Base-by-base conservation (phyloP, 2,329 filamentous ascomycete species). In the Stagonosporopsis cucurbitacearum region DNA sequence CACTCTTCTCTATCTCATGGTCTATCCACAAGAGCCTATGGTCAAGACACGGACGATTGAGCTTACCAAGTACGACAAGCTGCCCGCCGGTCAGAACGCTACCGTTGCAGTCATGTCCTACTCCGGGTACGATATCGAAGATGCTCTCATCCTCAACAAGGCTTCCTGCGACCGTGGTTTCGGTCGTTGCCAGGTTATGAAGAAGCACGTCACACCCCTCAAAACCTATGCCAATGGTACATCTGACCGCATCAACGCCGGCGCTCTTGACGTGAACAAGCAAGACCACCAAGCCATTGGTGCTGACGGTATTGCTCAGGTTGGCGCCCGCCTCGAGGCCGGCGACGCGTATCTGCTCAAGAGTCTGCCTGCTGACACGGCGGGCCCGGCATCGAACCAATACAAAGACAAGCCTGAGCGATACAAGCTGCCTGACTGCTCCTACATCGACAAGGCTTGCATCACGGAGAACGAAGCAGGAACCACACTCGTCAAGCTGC, bases 41-140 rank as follows among this genome's bases (percentile, higher is more conserved):
- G 94, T 98, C 59, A 96, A 96, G 73, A 96, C 92, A 46, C 90
- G 96, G 68, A 97, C 95, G 0, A 99, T 99, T 63, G 92, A 99
- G 76, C 84, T 99, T 22, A 91, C 96, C 65, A 92, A 96, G 66
- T 99, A 98, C 72, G 95, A 99, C 77, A 96, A 97, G 73, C 87
- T 99, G 13, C 95, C 95, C 0, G 95, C 95, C 5, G 95, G 95
- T 0, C 95, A 99, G 72, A 98, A 97, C 59, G 96, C 95, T 4
- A 96, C 91, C 1, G 95, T 99, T 23, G 95, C 96, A 6, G 95
- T 99, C 78, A 99, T 99, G 95, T 98, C 93, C 44, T 99, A 95
- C 78, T 98, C 94, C 11, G 95, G 95, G 22, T 99, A 99, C 78
- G 95, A 99, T 86, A 99, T 99, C 66, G 95, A 99, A 81, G 95